These are phyloP conservation scores for Cytospora piceicola DNA, from an alignment of 2,329 filamentous ascomycete species.

Conservation along the genomic window DNA sequence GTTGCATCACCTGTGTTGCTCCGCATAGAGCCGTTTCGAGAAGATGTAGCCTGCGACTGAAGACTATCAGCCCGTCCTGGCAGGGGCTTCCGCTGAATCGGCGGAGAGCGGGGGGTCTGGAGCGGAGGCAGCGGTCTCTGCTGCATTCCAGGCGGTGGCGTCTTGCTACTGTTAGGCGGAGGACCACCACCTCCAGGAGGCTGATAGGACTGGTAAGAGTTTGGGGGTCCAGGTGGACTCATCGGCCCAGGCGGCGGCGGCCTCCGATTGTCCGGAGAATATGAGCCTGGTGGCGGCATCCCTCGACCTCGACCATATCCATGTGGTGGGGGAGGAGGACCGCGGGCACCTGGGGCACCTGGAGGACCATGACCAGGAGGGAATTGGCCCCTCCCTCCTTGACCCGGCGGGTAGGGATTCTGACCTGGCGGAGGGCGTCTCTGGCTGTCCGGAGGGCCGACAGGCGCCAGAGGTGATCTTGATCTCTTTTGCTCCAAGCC, in stretches of 20 bases:
- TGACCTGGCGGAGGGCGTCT: constrained; percentile 34
- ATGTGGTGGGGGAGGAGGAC: constrained; percentile 35
- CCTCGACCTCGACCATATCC: constrained; percentile 30
- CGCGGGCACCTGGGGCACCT: constrained; percentile 30
- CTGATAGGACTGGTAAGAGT: constrained; percentile 22
- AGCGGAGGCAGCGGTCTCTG: constrained; percentile 22
- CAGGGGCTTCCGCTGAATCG: constrained; percentile 56
- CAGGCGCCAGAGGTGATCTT: constrained; percentile 47
- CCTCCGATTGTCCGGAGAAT: constrained; percentile 21
- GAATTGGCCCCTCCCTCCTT: constrained; percentile 32
- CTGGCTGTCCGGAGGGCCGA: constrained; percentile 31
- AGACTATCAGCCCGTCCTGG: constrained; percentile 41
- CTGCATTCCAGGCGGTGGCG: constrained; percentile 26
- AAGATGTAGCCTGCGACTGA: constrained; percentile 19
- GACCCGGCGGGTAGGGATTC: constrained; percentile 34
- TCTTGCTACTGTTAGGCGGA: constrained; percentile 19
- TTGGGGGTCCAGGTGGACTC: constrained; percentile 19
- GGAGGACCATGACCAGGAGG: constrained; percentile 24
- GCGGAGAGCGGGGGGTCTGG: constrained; percentile 40
- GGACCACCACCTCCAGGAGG: constrained; percentile 12
- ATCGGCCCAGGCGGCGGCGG: constrained; percentile 25
- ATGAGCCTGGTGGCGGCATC: constrained; percentile 33
- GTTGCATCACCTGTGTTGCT: constrained; percentile 44
- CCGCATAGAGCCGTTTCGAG: constrained; percentile 34
- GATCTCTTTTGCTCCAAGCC: constrained; percentile 47